Evolutionary conservation across 139 green algal species (phyloP).

Genomic region (Chlorella sp.): DNA sequence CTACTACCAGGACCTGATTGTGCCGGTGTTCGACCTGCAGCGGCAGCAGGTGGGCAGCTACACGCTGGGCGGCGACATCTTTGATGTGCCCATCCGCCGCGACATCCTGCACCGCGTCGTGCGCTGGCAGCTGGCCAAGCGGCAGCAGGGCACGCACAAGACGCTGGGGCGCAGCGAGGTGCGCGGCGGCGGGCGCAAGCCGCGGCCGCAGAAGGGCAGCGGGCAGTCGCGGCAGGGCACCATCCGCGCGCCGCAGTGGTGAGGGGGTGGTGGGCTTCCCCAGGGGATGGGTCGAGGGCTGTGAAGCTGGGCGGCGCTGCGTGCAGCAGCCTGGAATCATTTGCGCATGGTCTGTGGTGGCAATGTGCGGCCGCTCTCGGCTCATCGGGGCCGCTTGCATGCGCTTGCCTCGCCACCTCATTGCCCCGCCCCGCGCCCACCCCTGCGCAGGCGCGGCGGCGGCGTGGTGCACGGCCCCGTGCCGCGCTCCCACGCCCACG

Average conservation of each 20-base stretch:
- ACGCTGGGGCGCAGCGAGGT: conserved; percentile 78
- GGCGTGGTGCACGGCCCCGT: conserved; percentile 79
- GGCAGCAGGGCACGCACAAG: conserved; percentile 89
- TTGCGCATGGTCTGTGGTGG: too few species aligned
- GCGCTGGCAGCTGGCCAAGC: conserved; percentile 88
- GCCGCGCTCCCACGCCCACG: conserved; percentile 75
- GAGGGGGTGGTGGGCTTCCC: background rate
- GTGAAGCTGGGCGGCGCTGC: too few species aligned
- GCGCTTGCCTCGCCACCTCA: background rate
- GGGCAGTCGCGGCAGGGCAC: conserved; percentile 65
- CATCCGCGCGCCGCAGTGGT: conserved; percentile 74
- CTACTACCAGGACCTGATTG: conserved; percentile 6
- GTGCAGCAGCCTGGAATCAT: too few species aligned
- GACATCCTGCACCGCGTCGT: conserved; percentile 93
- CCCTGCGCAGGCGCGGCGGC: conserved; percentile 63
- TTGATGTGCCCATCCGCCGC: conserved; percentile 69
- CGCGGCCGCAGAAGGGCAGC: conserved; percentile 70
- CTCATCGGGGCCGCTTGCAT: too few species aligned
- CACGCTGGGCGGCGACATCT: conserved; percentile 59
- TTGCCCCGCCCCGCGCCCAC: too few species aligned
- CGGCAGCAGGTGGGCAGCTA: conserved; percentile 40
- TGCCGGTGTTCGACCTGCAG: conserved; percentile 33
- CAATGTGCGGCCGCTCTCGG: background rate
- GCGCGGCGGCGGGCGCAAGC: conserved; percentile 69
- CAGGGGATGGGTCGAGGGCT: too few species aligned